Base-by-base conservation (phyloP, 768 basidiomycete genomes). In the Chlorophyllum brunneum region DNA sequence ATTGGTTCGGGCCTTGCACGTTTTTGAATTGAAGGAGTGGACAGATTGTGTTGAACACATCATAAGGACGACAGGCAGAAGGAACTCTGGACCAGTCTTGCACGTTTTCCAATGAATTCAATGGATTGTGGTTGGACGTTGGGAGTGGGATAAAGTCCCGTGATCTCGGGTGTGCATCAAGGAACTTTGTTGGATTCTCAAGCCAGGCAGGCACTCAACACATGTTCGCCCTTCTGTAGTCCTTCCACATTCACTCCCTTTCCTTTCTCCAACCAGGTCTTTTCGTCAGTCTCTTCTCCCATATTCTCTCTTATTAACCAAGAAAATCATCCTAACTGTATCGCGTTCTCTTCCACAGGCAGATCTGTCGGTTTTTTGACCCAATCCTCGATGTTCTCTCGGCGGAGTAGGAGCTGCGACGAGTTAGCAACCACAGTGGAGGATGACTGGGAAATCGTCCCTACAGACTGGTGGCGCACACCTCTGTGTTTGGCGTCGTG, bases 361-460 rank as follows among this genome's bases (percentile, higher is more conserved):
- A 30, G 43, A 46, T 46, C 37, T 53, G 26, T 53, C 43, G 36
- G n/a, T 24, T 29, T 10, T 37, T 39, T 29, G 51, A 43, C 42
- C 44, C 34, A 37, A 39, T 26, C 31, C 29, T 46, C 42, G 15
- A 53, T 53, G 51, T 24, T 44, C n/a, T 30, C 44, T 26, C 51
- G 46, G 23, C 26, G 11, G 29, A 38, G 16, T 24, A 29, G 24
- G 15, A 20, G 13, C 36, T 43, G 38, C 36, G 34, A 38, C 13
- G 34, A 46, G 15, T 43, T 64, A 45, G 61, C 56, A 41, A 57
- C 56, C 45, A 57, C 59, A 46, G 66, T 62, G 56, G 71, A 71
- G 54, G 64, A 68, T 43, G 72, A 66, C 53, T 74, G 75, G 74
- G 67, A 74, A 59, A 63, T 70, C 56, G 59, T 76, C 45, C 55